Base-by-base conservation (phyloP, 2,329 filamentous ascomycete species). In the Periconia macrospinosa region DNA sequence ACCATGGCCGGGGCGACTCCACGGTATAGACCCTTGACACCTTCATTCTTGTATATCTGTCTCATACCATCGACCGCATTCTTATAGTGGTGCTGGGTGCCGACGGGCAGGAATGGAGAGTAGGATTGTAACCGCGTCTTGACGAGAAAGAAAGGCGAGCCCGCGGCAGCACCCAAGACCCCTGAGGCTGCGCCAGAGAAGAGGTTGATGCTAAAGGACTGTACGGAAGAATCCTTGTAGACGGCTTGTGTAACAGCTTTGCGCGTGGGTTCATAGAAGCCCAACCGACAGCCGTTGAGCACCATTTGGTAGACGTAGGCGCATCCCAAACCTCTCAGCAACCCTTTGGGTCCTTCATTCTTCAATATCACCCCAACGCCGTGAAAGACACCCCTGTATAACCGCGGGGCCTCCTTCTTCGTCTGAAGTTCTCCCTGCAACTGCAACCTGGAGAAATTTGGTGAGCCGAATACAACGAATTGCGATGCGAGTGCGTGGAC, bases 261-360 rank as follows among this genome's bases (percentile, higher is more conserved):
- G 70, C 94, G 91, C 77, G 97, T 85, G 6, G 94, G 94, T 73
- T 99, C 94, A 81, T 99, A 99, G 81, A 99, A 97, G 57, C 94
- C 92, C 51, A 99, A 81, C 51, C 94, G 91, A 77, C 92, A 99
- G 68, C 94, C 94, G 75, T 99, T 99, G 67, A 99, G 86, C 48
- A 96, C 85, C 68, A 97, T 86, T 78, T 99, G 94, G 79, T 99
- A 99, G 70, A 96, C 82, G 75, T 97, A 99, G 83, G 94, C 94
- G 70, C 89, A 92, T 19, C 91, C 90, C 53, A 99, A 82, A 50
- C 94, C 94, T 56, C 93, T 86, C 76, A 97, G 90, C 60, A 97
- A 83, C 49, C 93, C 93, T 54, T 83, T 82, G 18, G 94, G 67
- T 10, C 94, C 94, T 76, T 99, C 94, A 76, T 97, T 95, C 64